Base-by-base conservation (phyloP, 495 filamentous ascomycete species). In the Lindgomyces ingoldianus region DNA sequence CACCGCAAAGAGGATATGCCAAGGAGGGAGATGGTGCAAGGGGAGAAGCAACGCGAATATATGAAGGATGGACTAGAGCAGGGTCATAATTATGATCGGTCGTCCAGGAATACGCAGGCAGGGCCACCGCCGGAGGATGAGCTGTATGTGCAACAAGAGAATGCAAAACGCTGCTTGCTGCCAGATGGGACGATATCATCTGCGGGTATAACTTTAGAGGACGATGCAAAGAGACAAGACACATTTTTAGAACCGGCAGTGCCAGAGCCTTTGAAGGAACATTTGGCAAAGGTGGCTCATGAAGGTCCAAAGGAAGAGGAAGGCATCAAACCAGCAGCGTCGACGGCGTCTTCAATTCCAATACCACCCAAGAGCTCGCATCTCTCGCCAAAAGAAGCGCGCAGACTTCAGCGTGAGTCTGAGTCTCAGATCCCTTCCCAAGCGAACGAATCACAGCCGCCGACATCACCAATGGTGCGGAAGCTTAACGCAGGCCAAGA, bases 401-500 rank as follows among this genome's bases (percentile, higher is more conserved):
- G 76, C 45, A 71, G 69, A 26, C 67, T 81, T n/a, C 84, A 86
- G 68, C 74, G 77, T 49, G 72, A 83, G 60, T 76, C 79, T 9
- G 84, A 88, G 61, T 65, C 71, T 19, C 84, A 84, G 57, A 83
- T 89, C 41, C 86, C 86, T 9, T 75, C 77, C 12, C 52, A 68
- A 21, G 69, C 77, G 11, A 77, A 77, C 18, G 76, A 78, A 33
- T 69, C 67, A 10, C 72, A 76, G 8, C 69, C 73, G 1, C 46
- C 49, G 14, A 12, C 12, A 22, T 14, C n/a, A 27, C 42, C 62
- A 11, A 67, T 30, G 25, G 26, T 30, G 70, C 73, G 58, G 66
- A 72, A 60, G 64, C 73, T 70, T n/a, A 53, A 29, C n/a, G 49
- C 62, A 70, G 83, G 78, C 52, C 75, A 79, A 36, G 70, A 70